These are phyloP conservation scores for Clavulina sp. DNA, from an alignment of 768 basidiomycete species.

Conservation along the genomic window DNA sequence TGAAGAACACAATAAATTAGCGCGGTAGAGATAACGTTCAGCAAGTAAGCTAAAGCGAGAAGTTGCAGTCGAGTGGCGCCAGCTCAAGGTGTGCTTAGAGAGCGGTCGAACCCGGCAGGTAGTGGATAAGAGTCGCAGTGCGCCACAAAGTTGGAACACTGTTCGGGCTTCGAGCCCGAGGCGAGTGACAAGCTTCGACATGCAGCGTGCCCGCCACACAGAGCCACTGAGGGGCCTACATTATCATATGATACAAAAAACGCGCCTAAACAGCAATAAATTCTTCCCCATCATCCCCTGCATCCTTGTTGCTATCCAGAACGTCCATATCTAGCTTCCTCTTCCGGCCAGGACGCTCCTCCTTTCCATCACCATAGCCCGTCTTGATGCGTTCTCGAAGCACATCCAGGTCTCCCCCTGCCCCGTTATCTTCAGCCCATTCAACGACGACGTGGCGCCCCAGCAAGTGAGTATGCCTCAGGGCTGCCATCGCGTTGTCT, in stretches of 20 bases:
- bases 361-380: conserved; percentile 46
- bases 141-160: too few relatives aligned
- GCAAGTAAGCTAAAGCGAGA: too few relatives aligned
- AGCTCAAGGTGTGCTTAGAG: too few relatives aligned
- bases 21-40: too few relatives aligned
- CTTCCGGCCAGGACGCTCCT: conserved; percentile 55
- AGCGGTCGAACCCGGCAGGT: too few relatives aligned
- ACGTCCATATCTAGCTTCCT: conserved; percentile 44
- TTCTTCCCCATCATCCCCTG: conserved; percentile 4
- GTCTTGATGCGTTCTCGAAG: conserved; percentile 67
- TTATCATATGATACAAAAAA: background rate
- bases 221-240: too few relatives aligned
- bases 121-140: too few relatives aligned
- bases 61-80: too few relatives aligned
- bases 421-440: conserved; percentile 74
- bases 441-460: conserved; percentile 89
- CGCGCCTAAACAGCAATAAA: background rate
- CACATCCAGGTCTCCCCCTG: conserved; percentile 35
- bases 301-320: conserved; percentile 20
- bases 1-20: too few relatives aligned
- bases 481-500: conserved; percentile 66
- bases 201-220: too few relatives aligned
- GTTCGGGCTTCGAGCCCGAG: too few relatives aligned
- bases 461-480: conserved; percentile 88
- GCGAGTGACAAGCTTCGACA: too few relatives aligned